Evolutionary conservation across 345 rosid genomes (phyloP), one percentile per base, ranked within the genome.

Genomic region (Hirschfeldia incana): DNA sequence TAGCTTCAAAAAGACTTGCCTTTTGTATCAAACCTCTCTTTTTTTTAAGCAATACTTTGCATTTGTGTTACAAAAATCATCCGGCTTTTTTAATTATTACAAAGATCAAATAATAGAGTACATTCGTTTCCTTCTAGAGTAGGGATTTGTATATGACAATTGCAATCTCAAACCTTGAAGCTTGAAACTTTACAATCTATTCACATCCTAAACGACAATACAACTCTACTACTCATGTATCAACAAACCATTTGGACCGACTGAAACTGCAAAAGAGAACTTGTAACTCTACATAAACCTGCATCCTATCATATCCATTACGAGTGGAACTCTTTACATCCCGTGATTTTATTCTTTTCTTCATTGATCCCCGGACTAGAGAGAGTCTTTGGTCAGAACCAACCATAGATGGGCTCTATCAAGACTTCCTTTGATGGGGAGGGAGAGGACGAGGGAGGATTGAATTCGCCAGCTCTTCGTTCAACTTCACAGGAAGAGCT

Each of bases 401-500:
- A 46, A 46, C 0, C 55, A 46, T 46, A 46, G 6, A 44, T 0
- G 6, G 30, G 9, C 63, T 76, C 59, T 36, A 80, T 87, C 89
- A 88, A 5, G 85, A 76, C 84, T 85, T 86, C 84, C 77, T 81
- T 73, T 72, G 86, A 84, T 82, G 91, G 28, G 92, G 69, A 4
- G 53, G 53, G 1, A 17, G 57, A 49, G 91, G 42, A 10, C 81
- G 84, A 53, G 88, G 88, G 57, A 89, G 92, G 81, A 89, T 81
- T 30, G 89, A 82, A 73, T 83, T 89, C 27, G 91, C 92, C 26
- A 91, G 85, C 75, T 92, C 94, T 29, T 92, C 96, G 6, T 92
- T 90, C 70, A 92, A 39, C 84, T 89, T 90, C 74, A 88, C 88
- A 0, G 97, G 95, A 81, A 92, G 91, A 5, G 89, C 91, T 39